A percentile compares a stretch with the other conserved stretches of the same genome.
Conservation (phyloP, 2,329 filamentous ascomycete genomes). For the Phyllosticta citrichinensis region DNA sequence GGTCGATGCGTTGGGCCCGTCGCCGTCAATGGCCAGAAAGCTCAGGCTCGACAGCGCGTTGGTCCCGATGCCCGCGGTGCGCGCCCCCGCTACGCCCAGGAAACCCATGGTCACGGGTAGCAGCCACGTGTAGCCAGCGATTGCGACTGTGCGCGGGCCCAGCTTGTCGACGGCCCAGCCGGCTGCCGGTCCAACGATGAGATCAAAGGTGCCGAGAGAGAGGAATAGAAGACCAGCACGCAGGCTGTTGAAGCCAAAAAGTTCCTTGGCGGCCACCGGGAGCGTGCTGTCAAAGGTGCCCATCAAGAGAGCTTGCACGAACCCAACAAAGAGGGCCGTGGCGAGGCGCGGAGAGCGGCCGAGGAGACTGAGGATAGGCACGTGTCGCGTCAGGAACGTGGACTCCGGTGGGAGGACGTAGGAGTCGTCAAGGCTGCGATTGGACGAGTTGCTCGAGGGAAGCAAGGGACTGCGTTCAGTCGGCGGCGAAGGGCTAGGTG, state of each 20-base stretch:
- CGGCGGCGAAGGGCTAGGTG: constrained; percentile 6
- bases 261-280: constrained; percentile 33
- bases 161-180: constrained; percentile 39
- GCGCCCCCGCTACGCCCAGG: not conserved
- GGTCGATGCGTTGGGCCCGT: not conserved
- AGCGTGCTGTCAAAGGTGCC: constrained; percentile 40
- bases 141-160: constrained; percentile 34
- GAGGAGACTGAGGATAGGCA: constrained; percentile 40
- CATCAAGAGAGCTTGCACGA: constrained; percentile 35
- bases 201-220: constrained; percentile 33
- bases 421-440: not conserved
- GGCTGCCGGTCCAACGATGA: constrained; percentile 37
- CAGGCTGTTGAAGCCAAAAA: constrained; percentile 36
- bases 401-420: constrained; percentile 20
- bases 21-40: not conserved
- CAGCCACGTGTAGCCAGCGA: constrained; percentile 35
- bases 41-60: not conserved
- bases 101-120: constrained; percentile 21
- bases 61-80: not conserved
- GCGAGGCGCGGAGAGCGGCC: constrained; percentile 20
- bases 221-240: constrained; percentile 37
- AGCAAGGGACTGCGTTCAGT: constrained; percentile 20
- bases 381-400: constrained; percentile 26
- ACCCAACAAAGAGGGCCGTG: constrained; percentile 27
- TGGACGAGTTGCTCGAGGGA: not conserved